Evolutionary conservation across 345 rosid species (phyloP).

Genomic region (Fremontodendron californicum): DNA sequence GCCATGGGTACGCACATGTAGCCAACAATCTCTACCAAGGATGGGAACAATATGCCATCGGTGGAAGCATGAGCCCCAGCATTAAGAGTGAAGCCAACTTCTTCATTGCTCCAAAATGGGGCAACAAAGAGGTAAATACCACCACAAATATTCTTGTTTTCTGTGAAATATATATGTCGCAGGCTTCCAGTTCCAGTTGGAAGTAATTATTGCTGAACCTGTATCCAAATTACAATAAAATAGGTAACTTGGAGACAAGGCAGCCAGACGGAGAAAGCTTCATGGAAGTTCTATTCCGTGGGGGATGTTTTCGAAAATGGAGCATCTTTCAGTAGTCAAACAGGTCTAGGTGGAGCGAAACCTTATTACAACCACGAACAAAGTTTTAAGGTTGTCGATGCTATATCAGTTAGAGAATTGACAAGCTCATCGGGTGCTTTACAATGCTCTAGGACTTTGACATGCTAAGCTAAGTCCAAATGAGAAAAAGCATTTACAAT

Average conservation of each 20-base stretch:
- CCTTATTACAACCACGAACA: conserved; percentile 42
- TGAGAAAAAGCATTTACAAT: neutral
- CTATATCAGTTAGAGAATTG: conserved; percentile 33
- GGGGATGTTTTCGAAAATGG: too few relatives aligned
- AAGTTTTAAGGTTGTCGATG: conserved; percentile 41
- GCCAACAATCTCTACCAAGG: too few relatives aligned
- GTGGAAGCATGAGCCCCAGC: too few relatives aligned
- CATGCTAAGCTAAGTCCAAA: conserved; percentile 25
- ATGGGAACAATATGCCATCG: too few relatives aligned
- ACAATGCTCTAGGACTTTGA: conserved; percentile 32
- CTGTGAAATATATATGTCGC: neutral
- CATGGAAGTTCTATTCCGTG: conserved; percentile 58
- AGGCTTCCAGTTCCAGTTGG: neutral
- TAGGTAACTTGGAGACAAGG: conserved; percentile 56
- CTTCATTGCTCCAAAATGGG: conserved; percentile 57
- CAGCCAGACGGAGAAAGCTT: conserved; percentile 15
- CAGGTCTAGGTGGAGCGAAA: conserved; percentile 41
- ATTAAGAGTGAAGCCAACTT: conserved; percentile 71
- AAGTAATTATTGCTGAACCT: neutral
- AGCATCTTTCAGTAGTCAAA: conserved; percentile 42
- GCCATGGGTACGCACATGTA: conserved; percentile 69
- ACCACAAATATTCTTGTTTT: too few relatives aligned
- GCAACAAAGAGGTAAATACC: conserved; percentile 52
- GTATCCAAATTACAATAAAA: neutral
- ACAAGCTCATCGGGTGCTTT: conserved; percentile 58